phyloP scores from a whole-genome alignment of 257 asterid genomes.

The Nicotiana tomentosiformis region DNA sequence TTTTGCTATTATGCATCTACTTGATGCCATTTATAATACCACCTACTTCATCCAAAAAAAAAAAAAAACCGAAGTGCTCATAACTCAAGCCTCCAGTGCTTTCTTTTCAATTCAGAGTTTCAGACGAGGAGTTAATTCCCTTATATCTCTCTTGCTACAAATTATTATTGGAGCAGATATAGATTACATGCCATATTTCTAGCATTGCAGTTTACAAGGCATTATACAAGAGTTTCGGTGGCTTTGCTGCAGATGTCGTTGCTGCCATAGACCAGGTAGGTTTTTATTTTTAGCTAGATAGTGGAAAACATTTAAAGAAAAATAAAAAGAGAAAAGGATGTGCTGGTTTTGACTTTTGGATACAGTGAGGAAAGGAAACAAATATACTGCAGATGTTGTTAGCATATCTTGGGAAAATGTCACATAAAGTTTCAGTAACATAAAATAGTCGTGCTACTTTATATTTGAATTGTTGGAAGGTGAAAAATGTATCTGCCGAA shows the following conservation, averaged over 20 bases:
- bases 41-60: too few species aligned
- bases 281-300: background rate
- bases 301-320: background rate
- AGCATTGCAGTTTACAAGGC: slow-evolving; percentile 97
- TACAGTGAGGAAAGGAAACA: background rate
- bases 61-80: background rate
- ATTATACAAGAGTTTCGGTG: slow-evolving; percentile 96
- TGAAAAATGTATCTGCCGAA: background rate
- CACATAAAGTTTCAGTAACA: background rate
- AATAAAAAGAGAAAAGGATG: background rate
- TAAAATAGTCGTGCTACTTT: background rate
- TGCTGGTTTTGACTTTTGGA: background rate
- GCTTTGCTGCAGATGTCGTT: slow-evolving; percentile 99
- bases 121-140: background rate
- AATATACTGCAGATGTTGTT: background rate
- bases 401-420: background rate
- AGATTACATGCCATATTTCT: slow-evolving; percentile 2
- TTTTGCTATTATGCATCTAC: too few species aligned
- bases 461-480: background rate
- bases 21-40: too few species aligned
- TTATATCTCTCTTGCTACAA: background rate
- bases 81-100: background rate
- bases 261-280: slow-evolving; percentile 97
- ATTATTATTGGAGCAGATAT: background rate
- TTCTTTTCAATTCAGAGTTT: background rate